These are phyloP conservation scores for Penicillium sp. DNA, from an alignment of 2,329 filamentous ascomycete genomes.

Conservation along the genomic window DNA sequence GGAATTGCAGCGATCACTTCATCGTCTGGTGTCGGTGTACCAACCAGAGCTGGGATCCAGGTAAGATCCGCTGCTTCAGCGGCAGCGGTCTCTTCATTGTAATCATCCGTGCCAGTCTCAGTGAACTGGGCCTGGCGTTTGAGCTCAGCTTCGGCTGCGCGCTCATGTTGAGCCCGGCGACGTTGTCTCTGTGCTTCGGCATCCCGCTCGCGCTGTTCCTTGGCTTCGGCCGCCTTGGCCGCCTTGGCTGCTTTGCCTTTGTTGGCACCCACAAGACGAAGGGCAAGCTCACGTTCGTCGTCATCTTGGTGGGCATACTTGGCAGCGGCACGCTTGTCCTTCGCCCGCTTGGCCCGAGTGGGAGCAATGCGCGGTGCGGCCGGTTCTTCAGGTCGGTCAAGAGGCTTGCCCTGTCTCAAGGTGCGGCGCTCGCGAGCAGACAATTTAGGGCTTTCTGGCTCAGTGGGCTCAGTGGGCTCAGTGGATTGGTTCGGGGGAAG, in stretches of 20 bases:
- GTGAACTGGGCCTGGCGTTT: constrained; percentile 74
- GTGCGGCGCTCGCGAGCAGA: constrained; percentile 48
- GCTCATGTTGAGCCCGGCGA: constrained; percentile 76
- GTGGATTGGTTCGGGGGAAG: constrained; percentile 18
- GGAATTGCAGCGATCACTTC: constrained; percentile 66
- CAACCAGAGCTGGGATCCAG: constrained; percentile 70
- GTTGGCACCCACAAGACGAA: constrained; percentile 79
- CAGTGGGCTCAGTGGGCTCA: constrained; percentile 28
- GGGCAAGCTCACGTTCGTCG: constrained; percentile 81
- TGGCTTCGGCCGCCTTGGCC: constrained; percentile 60
- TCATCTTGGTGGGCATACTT: constrained; percentile 96
- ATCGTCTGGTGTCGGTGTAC: constrained; percentile 76
- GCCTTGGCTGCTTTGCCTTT: constrained; percentile 60
- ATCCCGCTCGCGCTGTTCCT: constrained; percentile 71
- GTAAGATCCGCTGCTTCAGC: constrained; percentile 51
- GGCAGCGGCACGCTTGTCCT: constrained; percentile 81
- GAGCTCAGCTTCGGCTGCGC: constrained; percentile 63
- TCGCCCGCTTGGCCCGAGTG: constrained; percentile 73
- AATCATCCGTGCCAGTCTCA: constrained; percentile 64
- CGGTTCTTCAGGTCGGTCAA: constrained; percentile 25
- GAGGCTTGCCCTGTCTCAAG: constrained; percentile 33
- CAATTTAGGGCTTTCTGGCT: constrained; percentile 32
- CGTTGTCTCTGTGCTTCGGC: constrained; percentile 71
- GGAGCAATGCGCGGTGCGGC: constrained; percentile 23
- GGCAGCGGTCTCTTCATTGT: constrained; percentile 58